Conservation (phyloP, 768 basidiomycete species). For the Infundibulicybe gibba region DNA sequence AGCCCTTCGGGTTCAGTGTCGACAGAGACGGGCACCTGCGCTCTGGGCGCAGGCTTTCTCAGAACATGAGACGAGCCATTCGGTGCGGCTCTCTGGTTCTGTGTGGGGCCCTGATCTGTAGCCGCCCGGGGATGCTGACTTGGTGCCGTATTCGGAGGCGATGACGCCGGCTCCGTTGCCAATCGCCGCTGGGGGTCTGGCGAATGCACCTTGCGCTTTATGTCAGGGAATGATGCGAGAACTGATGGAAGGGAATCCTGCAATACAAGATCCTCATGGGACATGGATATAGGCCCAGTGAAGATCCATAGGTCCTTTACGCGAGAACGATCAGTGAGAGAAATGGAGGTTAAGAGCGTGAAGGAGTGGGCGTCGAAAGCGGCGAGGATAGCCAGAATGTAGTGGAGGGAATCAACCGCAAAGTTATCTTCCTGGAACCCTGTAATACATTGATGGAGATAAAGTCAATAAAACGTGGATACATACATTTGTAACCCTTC, state of each 20-base stretch:
- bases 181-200: constrained; percentile 5
- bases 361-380: constrained; percentile 69
- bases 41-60: constrained; percentile 62
- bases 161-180: constrained; percentile 12
- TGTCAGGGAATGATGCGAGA: constrained; percentile 17
- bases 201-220: constrained; percentile 13
- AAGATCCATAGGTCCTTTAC: constrained; percentile 81
- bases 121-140: constrained; percentile 17
- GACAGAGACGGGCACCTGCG: constrained; percentile 60
- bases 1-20: constrained; percentile 35
- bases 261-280: constrained; percentile 22
- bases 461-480: constrained; percentile 12
- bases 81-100: constrained; percentile 6
- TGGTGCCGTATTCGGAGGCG: not conserved
- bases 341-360: constrained; percentile 63
- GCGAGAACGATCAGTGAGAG: constrained; percentile 68
- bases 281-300: constrained; percentile 42
- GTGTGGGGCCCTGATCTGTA: constrained; percentile 11
- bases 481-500: constrained; percentile 74
- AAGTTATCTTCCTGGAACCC: constrained; percentile 81
- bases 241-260: constrained; percentile 30
- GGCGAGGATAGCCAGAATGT: constrained; percentile 64
- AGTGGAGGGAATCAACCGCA: constrained; percentile 66
- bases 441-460: constrained; percentile 19
- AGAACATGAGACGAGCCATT: constrained; percentile 27